Evolutionary conservation across 2,329 filamentous ascomycete species (phyloP), one percentile per base, ranked within the genome.

Genomic region (Lomentospora prolificans): DNA sequence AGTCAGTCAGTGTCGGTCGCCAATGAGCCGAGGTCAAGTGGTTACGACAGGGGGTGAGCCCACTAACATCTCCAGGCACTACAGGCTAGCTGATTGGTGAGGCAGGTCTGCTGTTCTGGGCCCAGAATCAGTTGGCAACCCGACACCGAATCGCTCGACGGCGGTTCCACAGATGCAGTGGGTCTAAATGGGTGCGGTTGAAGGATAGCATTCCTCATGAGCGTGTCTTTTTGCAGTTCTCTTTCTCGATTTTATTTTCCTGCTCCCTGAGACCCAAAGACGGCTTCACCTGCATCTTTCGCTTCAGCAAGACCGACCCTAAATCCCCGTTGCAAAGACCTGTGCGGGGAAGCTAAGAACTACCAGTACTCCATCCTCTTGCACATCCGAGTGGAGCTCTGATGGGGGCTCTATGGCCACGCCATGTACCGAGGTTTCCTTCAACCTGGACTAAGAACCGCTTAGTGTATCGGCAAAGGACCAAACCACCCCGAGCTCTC

Each of bases 11-110:
- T 6, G 44, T 56, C 57, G 53, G 54, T 36, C 33, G 36, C 41
- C 53, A 55, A 52, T 58, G 57, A 55, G 57, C 57, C 57, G 57
- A 58, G 57, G 57, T 58, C 56, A 58, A n/a, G 39, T 54, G 41
- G 10, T 24, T 19, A 28, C n/a, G 53, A 24, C 53, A 55, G 53
- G 53, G 53, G 53, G 50, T 50, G 39, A 55, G 27, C 39, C 53
- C 41, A 50, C 53, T 48, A 50, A 55, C 30, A 33, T 55, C 25
- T 30, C 31, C n/a, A 30, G 19, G n/a, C 9, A 14, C 50, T 48
- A n/a, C 24, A 10, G 39, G 39, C 53, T 31, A 55, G 41, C 27
- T 28, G 25, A 50, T 55, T 50, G 53, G 53, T 31, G 53, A 33
- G 27, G 33, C 22, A 31, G 46, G 52, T 55, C 53, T 31, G 25